phyloP scores from a whole-genome alignment of 2,329 filamentous ascomycete species.

The Pseudogymnoascus destructans region DNA sequence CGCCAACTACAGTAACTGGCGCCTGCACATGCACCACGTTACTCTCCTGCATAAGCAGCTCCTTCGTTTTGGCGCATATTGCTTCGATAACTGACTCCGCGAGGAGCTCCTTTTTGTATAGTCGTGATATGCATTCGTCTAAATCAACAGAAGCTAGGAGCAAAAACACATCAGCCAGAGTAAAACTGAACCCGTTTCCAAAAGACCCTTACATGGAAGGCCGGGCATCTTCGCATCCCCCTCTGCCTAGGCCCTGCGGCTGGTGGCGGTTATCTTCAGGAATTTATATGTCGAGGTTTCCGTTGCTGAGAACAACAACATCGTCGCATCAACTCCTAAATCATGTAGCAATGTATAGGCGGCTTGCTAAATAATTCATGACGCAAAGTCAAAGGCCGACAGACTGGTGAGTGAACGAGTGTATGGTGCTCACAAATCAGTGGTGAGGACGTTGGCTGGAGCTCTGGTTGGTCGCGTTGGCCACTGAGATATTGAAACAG shows the following conservation, averaged over 20 bases:
- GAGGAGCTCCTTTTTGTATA: conserved; percentile 94
- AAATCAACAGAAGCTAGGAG: conserved; percentile 79
- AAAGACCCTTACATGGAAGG: conserved; percentile 36
- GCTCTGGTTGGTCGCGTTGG: conserved; percentile 7
- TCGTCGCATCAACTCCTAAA: conserved; percentile 20
- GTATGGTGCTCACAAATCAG: conserved; percentile 7
- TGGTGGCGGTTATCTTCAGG: conserved; percentile 18
- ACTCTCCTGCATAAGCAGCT: conserved; percentile 98
- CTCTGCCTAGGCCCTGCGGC: conserved; percentile 14
- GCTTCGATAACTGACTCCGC: conserved; percentile 97
- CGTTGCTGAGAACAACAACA: conserved; percentile 24
- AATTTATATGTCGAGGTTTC: conserved; percentile 19
- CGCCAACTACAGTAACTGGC: conserved; percentile 91
- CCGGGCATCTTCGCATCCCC: conserved; percentile 37
- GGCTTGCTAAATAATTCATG: conserved; percentile 1
- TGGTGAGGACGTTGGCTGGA: conserved; percentile 1
- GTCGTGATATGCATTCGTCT: conserved; percentile 92
- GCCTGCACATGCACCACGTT: conserved; percentile 96
- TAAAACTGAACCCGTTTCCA: not conserved
- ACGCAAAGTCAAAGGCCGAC: not conserved
- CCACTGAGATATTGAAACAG: conserved; percentile 4
- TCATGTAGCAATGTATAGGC: conserved; percentile 5
- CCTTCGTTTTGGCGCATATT: conserved; percentile 98
- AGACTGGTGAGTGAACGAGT: conserved; percentile 1
- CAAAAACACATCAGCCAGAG: conserved; percentile 7